Percentiles rank a stretch among this genome's conserved stretches.
Conservation (phyloP, 345 rosid genomes). For the Rhizophora mangle region DNA sequence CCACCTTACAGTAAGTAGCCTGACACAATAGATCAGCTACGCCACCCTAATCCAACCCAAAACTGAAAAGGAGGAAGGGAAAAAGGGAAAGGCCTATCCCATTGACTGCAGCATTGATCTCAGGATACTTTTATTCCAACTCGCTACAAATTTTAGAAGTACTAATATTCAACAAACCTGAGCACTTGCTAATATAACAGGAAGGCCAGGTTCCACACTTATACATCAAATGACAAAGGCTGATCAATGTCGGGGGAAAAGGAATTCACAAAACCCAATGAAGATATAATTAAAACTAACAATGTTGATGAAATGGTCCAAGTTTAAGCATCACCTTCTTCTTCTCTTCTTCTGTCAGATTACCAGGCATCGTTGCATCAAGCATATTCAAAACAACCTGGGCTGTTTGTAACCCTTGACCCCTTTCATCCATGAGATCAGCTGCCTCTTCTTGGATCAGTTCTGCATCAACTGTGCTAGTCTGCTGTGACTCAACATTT, state of each 20-base stretch:
- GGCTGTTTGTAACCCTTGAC: conserved; percentile 67
- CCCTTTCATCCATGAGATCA: conserved; percentile 48
- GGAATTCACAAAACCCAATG: not conserved
- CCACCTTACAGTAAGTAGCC: not conserved
- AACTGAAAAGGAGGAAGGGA: too few relatives aligned
- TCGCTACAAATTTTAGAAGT: not conserved
- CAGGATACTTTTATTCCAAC: not conserved
- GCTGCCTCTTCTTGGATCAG: conserved; percentile 39
- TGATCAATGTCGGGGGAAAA: not conserved
- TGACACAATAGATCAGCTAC: not conserved
- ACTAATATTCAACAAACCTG: not conserved
- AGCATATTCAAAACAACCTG: conserved; percentile 80
- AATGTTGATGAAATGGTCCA: conserved; percentile 3
- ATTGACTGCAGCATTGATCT: too few relatives aligned
- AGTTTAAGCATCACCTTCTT: conserved; percentile 52
- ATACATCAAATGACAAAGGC: not conserved
- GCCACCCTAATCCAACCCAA: too few relatives aligned
- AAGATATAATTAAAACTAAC: not conserved
- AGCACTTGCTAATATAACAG: not conserved
- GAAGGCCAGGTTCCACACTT: conserved; percentile 1
- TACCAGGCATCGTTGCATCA: conserved; percentile 73
- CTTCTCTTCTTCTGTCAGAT: conserved; percentile 61
- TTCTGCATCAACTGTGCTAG: conserved; percentile 39
- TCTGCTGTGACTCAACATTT: conserved; percentile 29
- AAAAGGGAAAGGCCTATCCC: too few relatives aligned